These are phyloP conservation scores for Yamadazyma trypodendri DNA, from an alignment of 1,139 yeast genomes.

Conservation along the genomic window DNA sequence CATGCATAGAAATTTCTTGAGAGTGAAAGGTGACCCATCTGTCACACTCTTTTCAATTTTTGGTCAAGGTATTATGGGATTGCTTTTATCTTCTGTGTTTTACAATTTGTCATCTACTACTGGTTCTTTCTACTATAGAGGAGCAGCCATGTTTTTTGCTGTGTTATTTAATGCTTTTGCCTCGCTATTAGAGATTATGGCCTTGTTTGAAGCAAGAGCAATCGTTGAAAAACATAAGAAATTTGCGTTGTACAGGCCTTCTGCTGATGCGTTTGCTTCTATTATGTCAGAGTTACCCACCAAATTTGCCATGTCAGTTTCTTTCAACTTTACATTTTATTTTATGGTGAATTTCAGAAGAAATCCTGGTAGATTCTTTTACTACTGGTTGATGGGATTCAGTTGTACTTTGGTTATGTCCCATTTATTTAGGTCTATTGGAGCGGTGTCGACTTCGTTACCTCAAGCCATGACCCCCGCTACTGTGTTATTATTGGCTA, in stretches of 20 bases:
- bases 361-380: conserved; percentile 61
- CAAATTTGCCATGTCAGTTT: conserved; percentile 44
- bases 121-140: conserved; percentile 60
- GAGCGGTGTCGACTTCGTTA: conserved; percentile 53
- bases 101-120: conserved; percentile 50
- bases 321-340: conserved; percentile 50
- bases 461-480: conserved; percentile 66
- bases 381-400: conserved; percentile 44
- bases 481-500: conserved; percentile 50
- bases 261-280: conserved; percentile 65
- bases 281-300: conserved; percentile 59
- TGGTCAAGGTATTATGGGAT: conserved; percentile 72
- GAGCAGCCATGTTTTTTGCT: conserved; percentile 75
- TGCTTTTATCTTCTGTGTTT: conserved; percentile 72
- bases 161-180: conserved; percentile 75
- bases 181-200: conserved; percentile 69
- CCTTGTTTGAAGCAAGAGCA: conserved; percentile 70
- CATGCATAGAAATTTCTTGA: conserved; percentile 58
- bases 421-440: conserved; percentile 59
- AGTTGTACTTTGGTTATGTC: conserved; percentile 53
- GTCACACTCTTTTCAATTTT: conserved; percentile 57
- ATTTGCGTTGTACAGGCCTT: conserved; percentile 64
- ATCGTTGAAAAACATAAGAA: conserved; percentile 78
- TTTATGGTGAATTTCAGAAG: conserved; percentile 58
- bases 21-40: conserved; percentile 66